Evolutionary conservation across 768 basidiomycete genomes (phyloP).

Genomic region (Pisolithus tinctorius): DNA sequence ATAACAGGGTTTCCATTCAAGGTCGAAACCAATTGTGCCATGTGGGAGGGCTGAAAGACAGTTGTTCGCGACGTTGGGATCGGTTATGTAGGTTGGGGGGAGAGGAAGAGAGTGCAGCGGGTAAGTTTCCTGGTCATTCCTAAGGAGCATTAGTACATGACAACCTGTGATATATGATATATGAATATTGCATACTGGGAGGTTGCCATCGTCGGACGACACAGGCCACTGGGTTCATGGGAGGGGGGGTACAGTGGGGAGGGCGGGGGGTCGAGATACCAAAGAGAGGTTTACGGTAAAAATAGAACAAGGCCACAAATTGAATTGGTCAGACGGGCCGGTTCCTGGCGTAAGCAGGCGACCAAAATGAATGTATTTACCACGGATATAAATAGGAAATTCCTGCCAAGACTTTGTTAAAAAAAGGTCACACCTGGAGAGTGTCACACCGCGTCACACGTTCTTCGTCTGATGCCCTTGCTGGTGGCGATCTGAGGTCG

Average conservation of each 20-base stretch:
- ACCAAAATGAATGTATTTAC: slow-evolving; percentile 2
- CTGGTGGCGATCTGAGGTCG: too few relatives aligned
- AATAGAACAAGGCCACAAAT: neutral
- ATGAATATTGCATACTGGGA: neutral
- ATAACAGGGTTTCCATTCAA: slow-evolving; percentile 72
- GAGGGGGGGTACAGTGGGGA: neutral
- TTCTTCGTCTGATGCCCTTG: too few relatives aligned
- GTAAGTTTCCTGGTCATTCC: neutral
- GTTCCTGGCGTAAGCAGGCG: neutral
- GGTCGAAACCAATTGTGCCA: slow-evolving; percentile 55
- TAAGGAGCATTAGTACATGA: neutral
- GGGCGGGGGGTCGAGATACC: neutral
- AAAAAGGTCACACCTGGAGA: neutral
- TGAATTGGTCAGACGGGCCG: neutral
- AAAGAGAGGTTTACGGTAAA: neutral
- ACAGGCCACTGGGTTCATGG: too few relatives aligned
- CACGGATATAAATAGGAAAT: slow-evolving; percentile 1
- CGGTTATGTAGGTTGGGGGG: slow-evolving; percentile 26
- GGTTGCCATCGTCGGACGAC: neutral
- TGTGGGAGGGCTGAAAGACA: slow-evolving; percentile 13
- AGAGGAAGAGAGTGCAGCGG: neutral
- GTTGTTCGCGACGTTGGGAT: slow-evolving; percentile 25
- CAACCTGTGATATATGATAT: neutral
- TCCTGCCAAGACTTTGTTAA: neutral
- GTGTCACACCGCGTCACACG: neutral